Percentiles rank a stretch among this genome's conserved stretches.
Evolutionary conservation across 208 protist genomes (phyloP).

Genomic region (Leishmania braziliensis): DNA sequence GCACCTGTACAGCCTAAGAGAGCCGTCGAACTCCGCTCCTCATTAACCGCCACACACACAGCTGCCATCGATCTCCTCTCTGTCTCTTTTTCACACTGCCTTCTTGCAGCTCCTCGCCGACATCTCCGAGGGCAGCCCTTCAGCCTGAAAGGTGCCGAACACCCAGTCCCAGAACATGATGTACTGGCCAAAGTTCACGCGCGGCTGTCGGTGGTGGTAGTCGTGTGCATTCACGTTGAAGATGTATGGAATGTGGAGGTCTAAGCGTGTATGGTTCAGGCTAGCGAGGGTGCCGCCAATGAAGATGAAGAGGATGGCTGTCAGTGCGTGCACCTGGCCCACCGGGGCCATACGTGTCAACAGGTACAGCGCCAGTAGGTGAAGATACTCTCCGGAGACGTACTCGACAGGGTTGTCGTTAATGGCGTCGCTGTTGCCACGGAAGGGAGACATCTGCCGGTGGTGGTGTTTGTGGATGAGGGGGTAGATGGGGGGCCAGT

Average conservation of each 20-base stretch:
- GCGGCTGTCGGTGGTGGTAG: conserved; percentile 87
- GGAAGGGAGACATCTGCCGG: conserved; percentile 86
- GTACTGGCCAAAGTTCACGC: conserved; percentile 93
- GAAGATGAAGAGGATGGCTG: conserved; percentile 74
- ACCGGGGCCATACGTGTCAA: conserved; percentile 55
- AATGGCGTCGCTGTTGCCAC: conserved; percentile 89
- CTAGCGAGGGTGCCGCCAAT: conserved; percentile 84
- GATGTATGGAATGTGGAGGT: conserved; percentile 77
- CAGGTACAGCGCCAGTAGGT: conserved; percentile 80
- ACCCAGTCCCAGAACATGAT: conserved; percentile 93
- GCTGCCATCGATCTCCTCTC: neutral
- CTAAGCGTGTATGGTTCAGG: conserved; percentile 91
- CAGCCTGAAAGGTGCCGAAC: conserved; percentile 80
- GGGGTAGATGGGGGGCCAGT: conserved; percentile 84
- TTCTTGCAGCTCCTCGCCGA: conserved; percentile 16
- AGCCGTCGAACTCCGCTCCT: neutral
- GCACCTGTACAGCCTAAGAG: neutral
- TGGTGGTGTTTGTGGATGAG: conserved; percentile 93
- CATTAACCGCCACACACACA: no score
- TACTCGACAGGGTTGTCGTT: conserved; percentile 94
- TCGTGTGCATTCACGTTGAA: conserved; percentile 90
- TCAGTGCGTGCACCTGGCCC: conserved; percentile 70
- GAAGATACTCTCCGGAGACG: conserved; percentile 87
- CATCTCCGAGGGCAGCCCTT: conserved; percentile 35
- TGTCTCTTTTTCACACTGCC: neutral